Percentiles rank a stretch among this genome's conserved stretches.
Conservation (phyloP, 768 basidiomycete genomes). For the Royoungia palumana region DNA sequence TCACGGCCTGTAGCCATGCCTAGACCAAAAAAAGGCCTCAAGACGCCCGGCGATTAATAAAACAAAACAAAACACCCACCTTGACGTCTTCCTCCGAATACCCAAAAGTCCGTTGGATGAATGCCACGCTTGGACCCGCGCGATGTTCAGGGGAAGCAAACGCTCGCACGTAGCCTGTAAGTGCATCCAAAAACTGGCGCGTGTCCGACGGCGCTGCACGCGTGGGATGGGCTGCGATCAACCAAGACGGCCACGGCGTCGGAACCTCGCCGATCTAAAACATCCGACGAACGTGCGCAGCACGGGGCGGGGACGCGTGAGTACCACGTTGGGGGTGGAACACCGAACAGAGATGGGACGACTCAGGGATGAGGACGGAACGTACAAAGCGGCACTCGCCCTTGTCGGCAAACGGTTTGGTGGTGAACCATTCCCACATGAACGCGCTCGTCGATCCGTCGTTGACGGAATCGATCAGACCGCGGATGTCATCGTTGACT, state of each 20-base stretch:
- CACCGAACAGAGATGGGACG: too few relatives aligned
- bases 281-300: neutral
- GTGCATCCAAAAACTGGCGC: slow-evolving; percentile 54
- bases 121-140: slow-evolving; percentile 59
- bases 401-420: slow-evolving; percentile 74
- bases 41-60: neutral
- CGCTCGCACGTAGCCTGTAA: slow-evolving; percentile 60
- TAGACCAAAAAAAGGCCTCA: slow-evolving; percentile 22
- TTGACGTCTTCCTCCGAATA: slow-evolving; percentile 81
- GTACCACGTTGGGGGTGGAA: neutral
- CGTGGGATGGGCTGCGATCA: slow-evolving; percentile 81
- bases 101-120: slow-evolving; percentile 74
- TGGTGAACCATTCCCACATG: slow-evolving; percentile 96
- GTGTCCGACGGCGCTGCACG: slow-evolving; percentile 53
- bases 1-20: slow-evolving; percentile 83
- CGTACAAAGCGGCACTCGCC: slow-evolving; percentile 83
- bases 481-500: slow-evolving; percentile 82
- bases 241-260: slow-evolving; percentile 97
- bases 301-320: neutral
- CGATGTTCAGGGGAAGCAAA: slow-evolving; percentile 65
- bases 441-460: slow-evolving; percentile 85
- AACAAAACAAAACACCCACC: slow-evolving; percentile 32
- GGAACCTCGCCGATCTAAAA: slow-evolving; percentile 75
- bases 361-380: too few relatives aligned
- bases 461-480: slow-evolving; percentile 84